Evolutionary conservation across 2,329 filamentous ascomycete species (phyloP), one percentile per base, ranked within the genome.

Genomic region (Domatiomyces catenatus): DNA sequence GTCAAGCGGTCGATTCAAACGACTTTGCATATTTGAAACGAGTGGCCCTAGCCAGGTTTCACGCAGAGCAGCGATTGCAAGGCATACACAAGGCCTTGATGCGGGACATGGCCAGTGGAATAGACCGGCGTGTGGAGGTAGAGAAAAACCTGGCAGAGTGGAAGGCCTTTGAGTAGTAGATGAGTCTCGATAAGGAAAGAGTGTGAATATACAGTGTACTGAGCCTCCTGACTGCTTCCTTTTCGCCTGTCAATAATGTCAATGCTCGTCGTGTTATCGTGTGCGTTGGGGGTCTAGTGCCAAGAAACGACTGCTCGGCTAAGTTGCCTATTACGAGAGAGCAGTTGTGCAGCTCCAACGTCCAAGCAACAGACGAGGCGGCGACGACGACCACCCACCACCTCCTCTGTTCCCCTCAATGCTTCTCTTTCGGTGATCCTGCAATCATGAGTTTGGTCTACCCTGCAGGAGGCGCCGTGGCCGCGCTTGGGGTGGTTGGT

Each of bases 401-500:
- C 32, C 32, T 10, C 32, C 10, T 39, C 32, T 39, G 12, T 39
- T 12, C 3, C 32, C 12, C 32, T 39, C 32, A 39, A 39, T 39
- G 32, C 32, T 15, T 15, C 2, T 10, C 32, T 15, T 12, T 12
- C 32, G 32, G 32, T 39, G 32, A 39, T 39, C 32, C 32, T 39
- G 32, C 32, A 39, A 58, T 50, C 60, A 90, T 90, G 85, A 81
- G 80, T 76, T 75, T 84, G 65, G 71, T 65, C 55, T 89, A 90
- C 72, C 79, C 81, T 62, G 68, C 79, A 62, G 81, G 83, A 69
- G 78, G 79, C 69, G 75, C 79, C 64, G 76, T 76, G 61, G 75
- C 80, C 60, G 79, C 84, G 63, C 71, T 89, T 61, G 71, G 76
- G 52, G 74, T 92, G 54, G 80, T 89, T 61, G 86, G 83, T 75